Evolutionary conservation across 257 asterid genomes (phyloP).

Genomic region (Cynanchum wilfordii): DNA sequence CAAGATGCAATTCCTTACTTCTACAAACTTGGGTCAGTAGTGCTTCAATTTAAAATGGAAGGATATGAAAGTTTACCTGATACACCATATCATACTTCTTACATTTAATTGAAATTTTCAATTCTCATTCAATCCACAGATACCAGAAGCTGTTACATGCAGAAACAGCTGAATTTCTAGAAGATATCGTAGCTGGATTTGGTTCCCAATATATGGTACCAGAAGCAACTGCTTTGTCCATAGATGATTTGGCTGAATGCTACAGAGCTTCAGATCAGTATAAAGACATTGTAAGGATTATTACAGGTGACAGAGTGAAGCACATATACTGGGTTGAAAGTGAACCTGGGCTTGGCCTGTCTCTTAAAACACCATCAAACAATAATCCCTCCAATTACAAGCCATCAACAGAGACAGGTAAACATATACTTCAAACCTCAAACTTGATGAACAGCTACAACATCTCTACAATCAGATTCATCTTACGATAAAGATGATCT

Average conservation of each 20-base stretch:
- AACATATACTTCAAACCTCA: neutral
- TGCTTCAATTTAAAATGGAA: neutral
- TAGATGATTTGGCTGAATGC: neutral
- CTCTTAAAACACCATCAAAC: conserved; percentile 9
- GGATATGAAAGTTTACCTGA: neutral
- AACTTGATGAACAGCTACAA: neutral
- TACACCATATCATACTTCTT: neutral
- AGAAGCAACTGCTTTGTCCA: conserved; percentile 8
- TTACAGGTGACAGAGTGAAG: conserved; percentile 6
- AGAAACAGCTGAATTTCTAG: conserved; percentile 17
- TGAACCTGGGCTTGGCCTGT: conserved; percentile 19
- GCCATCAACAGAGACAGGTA: neutral
- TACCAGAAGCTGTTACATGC: conserved; percentile 7
- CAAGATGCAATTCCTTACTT: conserved; percentile 13
- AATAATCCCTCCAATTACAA: neutral
- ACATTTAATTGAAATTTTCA: no score
- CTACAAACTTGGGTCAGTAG: conserved; percentile 14
- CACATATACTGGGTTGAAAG: conserved; percentile 10
- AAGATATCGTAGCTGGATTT: conserved; percentile 13
- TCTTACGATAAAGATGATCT: neutral
- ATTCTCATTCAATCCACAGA: conserved; percentile 1
- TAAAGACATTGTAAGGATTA: conserved; percentile 12
- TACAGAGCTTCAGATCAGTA: conserved; percentile 10
- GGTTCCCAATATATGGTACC: conserved; percentile 10
- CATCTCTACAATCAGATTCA: neutral